Percentiles rank a stretch among this genome's conserved stretches.
phyloP scores from a whole-genome alignment of 306 rosid species.

The Dryas alaskensis region DNA sequence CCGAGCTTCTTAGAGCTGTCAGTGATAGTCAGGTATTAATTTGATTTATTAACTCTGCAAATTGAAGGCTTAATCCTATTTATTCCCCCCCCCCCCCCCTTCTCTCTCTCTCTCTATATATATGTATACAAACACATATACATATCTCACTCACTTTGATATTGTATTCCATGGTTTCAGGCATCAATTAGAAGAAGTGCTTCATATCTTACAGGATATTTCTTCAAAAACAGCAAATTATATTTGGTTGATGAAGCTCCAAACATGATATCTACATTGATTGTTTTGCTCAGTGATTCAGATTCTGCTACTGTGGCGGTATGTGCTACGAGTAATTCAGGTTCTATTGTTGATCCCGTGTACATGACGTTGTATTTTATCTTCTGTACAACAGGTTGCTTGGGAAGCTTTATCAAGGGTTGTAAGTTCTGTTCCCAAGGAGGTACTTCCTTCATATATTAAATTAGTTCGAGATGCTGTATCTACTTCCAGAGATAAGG shows the following conservation, averaged over 20 bases:
- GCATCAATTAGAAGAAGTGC: conserved; percentile 75
- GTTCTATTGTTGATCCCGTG: conserved; percentile 21
- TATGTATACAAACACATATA: too few species aligned
- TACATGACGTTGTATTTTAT: conserved; percentile 17
- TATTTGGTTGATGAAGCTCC: conserved; percentile 94
- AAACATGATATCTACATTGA: conserved; percentile 81
- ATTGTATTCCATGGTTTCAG: conserved; percentile 45
- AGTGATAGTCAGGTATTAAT: conserved; percentile 69
- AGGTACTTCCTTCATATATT: conserved; percentile 80
- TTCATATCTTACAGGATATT: conserved; percentile 80
- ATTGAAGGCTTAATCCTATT: not conserved
- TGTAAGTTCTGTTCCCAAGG: conserved; percentile 79
- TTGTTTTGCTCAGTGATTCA: conserved; percentile 80
- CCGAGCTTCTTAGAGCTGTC: conserved; percentile 81
- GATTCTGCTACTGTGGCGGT: conserved; percentile 81
- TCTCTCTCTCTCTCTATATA: not conserved
- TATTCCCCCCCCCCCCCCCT: not conserved
- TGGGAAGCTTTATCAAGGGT: conserved; percentile 96
- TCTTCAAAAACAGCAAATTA: conserved; percentile 87
- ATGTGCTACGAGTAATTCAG: conserved; percentile 30
- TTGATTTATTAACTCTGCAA: not conserved
- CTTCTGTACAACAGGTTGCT: conserved; percentile 51
- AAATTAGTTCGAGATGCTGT: conserved; percentile 97
- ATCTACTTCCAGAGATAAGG: conserved; percentile 89
- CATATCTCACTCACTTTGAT: not conserved